These are phyloP conservation scores for Plenodomus biglobosus DNA, from an alignment of 2,329 filamentous ascomycete genomes.

Conservation along the genomic window DNA sequence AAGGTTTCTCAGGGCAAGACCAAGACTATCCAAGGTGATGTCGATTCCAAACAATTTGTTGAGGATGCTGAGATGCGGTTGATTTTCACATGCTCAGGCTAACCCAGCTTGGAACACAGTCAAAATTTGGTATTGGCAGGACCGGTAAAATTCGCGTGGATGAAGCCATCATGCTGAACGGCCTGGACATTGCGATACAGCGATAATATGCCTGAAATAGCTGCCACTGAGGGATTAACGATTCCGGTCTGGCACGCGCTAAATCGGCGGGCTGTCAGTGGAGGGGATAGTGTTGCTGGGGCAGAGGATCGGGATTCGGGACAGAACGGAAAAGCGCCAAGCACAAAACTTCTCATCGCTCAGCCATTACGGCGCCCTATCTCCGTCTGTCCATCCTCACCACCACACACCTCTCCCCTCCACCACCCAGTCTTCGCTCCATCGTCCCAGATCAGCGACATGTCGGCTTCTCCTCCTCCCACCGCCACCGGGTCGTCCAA, in stretches of 20 bases:
- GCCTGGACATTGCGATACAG: too few species aligned
- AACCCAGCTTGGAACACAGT: too few species aligned
- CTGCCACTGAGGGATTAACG: slow-evolving; percentile 11
- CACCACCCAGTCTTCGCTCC: slow-evolving; percentile 21
- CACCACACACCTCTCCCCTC: slow-evolving; percentile 18
- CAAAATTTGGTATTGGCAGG: neutral
- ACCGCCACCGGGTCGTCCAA: slow-evolving; percentile 55
- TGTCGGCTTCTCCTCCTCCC: slow-evolving; percentile 46
- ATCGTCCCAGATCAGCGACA: slow-evolving; percentile 26
- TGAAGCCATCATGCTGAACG: too few species aligned
- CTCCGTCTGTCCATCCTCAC: slow-evolving; percentile 21
- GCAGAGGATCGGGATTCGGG: slow-evolving; percentile 16
- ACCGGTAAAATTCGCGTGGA: neutral
- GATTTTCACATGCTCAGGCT: neutral
- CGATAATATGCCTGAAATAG: too few species aligned
- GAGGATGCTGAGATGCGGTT: neutral
- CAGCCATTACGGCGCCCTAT: slow-evolving; percentile 17
- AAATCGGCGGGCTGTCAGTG: slow-evolving; percentile 16
- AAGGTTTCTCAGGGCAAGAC: neutral
- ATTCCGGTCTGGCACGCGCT: slow-evolving; percentile 9
- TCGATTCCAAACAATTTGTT: too few species aligned
- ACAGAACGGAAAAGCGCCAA: slow-evolving; percentile 18
- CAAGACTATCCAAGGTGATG: too few species aligned
- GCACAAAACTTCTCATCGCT: slow-evolving; percentile 21
- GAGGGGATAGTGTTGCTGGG: slow-evolving; percentile 8